Evolutionary conservation across 257 asterid genomes (phyloP).

Genomic region (Handroanthus guayacan): DNA sequence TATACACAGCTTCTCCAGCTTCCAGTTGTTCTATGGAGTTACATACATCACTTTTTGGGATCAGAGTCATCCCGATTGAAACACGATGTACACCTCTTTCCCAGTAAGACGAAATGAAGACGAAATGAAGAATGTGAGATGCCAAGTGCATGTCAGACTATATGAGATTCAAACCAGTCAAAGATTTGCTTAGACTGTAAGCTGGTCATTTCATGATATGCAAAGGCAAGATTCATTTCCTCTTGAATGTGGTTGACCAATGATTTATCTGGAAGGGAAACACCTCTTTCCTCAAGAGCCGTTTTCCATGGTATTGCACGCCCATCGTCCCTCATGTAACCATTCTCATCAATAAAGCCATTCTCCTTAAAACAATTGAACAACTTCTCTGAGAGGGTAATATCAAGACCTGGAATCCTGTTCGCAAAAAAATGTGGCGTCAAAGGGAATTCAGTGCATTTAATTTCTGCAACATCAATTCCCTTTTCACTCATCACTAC

Average conservation of each 20-base stretch:
- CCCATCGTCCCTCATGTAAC: slow-evolving; percentile 89
- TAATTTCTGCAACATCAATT: slow-evolving; percentile 67
- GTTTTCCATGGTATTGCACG: slow-evolving; percentile 78
- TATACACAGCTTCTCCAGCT: not conserved
- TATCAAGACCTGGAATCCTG: slow-evolving; percentile 70
- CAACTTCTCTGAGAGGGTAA: slow-evolving; percentile 51
- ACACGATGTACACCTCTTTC: too few relatives aligned
- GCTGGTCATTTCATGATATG: slow-evolving; percentile 97
- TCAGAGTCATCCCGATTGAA: too few relatives aligned
- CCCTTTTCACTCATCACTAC: slow-evolving; percentile 65
- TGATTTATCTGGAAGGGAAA: slow-evolving; percentile 62
- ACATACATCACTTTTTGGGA: too few relatives aligned
- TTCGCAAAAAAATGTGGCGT: slow-evolving; percentile 65
- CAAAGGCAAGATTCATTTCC: slow-evolving; percentile 97
- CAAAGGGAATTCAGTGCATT: slow-evolving; percentile 81
- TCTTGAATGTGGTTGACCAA: slow-evolving; percentile 82
- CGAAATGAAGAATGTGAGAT: slow-evolving; percentile 13
- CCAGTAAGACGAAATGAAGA: not conserved
- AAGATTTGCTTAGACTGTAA: slow-evolving; percentile 73
- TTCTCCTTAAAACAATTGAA: slow-evolving; percentile 61
- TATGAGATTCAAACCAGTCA: slow-evolving; percentile 87
- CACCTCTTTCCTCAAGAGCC: slow-evolving; percentile 59
- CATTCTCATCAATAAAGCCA: slow-evolving; percentile 73
- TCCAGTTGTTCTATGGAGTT: not conserved
- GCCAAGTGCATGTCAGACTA: slow-evolving; percentile 45